Percentiles rank a stretch among this genome's conserved stretches.
Evolutionary conservation across 257 asterid genomes (phyloP).

Genomic region (Penstemon barbatus): DNA sequence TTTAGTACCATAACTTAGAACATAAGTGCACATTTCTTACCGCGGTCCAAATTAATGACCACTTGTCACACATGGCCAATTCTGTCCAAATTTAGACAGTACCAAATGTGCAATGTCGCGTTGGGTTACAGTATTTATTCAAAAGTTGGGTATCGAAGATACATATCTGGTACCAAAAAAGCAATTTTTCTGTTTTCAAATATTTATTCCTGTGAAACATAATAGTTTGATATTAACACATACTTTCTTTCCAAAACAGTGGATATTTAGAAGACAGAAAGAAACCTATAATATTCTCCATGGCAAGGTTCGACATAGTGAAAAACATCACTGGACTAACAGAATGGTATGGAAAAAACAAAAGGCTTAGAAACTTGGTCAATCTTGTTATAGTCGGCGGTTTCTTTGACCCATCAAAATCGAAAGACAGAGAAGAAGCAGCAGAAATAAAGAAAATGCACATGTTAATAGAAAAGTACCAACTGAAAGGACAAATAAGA

Average conservation of each 20-base stretch:
- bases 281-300: slow-evolving; percentile 85
- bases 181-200: background rate
- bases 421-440: slow-evolving; percentile 92
- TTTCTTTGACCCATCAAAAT: slow-evolving; percentile 78
- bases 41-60: too few species aligned
- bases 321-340: slow-evolving; percentile 81
- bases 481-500: slow-evolving; percentile 77
- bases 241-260: slow-evolving; percentile 34
- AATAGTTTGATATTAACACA: background rate
- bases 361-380: slow-evolving; percentile 61
- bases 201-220: background rate
- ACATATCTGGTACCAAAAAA: too few species aligned
- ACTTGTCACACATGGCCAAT: too few species aligned
- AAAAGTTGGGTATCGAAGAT: too few species aligned
- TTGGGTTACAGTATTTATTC: too few species aligned
- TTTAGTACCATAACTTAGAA: too few species aligned
- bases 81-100: too few species aligned
- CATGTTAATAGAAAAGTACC: slow-evolving; percentile 55
- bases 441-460: slow-evolving; percentile 86
- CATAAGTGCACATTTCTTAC: too few species aligned
- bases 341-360: slow-evolving; percentile 93
- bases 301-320: slow-evolving; percentile 90
- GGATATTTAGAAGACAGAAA: slow-evolving; percentile 71
- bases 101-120: too few species aligned
- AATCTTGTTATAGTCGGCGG: slow-evolving; percentile 88